Evolutionary conservation across 192 early-diverging fungal species (phyloP).

Genomic region (Jimgerdemannia flammicorona): DNA sequence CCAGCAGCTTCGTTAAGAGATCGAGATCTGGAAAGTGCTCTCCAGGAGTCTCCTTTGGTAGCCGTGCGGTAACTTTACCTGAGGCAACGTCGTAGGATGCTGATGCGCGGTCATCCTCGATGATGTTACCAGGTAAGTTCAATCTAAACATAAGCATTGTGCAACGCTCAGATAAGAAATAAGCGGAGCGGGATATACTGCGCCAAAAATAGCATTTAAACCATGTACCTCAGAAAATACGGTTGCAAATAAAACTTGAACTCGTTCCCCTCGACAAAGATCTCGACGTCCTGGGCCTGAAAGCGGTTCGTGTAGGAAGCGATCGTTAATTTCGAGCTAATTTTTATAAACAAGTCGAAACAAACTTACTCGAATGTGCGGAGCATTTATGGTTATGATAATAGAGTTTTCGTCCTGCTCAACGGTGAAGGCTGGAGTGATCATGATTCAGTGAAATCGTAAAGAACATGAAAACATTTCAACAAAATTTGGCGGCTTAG

Average conservation of each 20-base stretch:
- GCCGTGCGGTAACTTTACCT: constrained; percentile 65
- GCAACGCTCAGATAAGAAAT: background rate
- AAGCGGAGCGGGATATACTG: background rate
- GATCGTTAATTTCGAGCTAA: constrained; percentile 2
- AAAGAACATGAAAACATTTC: background rate
- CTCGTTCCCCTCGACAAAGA: constrained; percentile 75
- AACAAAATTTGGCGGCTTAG: constrained; percentile 1
- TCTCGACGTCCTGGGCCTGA: constrained; percentile 83
- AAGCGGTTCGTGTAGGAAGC: background rate
- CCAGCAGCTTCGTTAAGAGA: constrained; percentile 82
- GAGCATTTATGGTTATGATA: constrained; percentile 71
- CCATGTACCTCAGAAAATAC: constrained; percentile 79
- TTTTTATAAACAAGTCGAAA: background rate
- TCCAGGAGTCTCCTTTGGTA: constrained; percentile 80
- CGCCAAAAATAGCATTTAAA: background rate
- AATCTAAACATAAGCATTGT: constrained; percentile 39
- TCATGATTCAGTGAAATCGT: constrained; percentile 51
- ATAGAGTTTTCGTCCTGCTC: constrained; percentile 76
- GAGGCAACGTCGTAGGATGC: constrained; percentile 76
- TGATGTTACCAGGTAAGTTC: constrained; percentile 72
- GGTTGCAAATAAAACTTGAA: constrained; percentile 88
- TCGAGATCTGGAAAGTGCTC: constrained; percentile 86
- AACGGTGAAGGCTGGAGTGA: constrained; percentile 83
- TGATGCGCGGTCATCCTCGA: constrained; percentile 82
- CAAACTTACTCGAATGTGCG: constrained; percentile 66